Evolutionary conservation across 768 basidiomycete genomes (phyloP).

Genomic region (Xerocomellus intermedius): DNA sequence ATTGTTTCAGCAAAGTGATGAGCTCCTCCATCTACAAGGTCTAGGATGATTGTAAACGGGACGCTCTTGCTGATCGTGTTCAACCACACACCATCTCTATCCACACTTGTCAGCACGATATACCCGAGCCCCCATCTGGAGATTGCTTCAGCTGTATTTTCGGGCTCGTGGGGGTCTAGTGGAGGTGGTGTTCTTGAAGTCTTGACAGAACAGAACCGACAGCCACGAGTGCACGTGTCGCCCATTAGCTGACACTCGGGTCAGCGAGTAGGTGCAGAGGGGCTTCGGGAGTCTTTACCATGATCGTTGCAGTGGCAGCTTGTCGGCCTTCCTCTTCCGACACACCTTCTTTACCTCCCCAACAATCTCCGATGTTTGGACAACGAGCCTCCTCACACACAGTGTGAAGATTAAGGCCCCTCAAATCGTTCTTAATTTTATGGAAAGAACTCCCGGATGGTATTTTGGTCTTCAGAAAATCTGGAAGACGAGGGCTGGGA

Average conservation of each 20-base stretch:
- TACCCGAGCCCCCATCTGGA: slow-evolving; percentile 98
- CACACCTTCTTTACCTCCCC: slow-evolving; percentile 79
- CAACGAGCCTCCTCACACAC: slow-evolving; percentile 99
- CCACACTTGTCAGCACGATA: slow-evolving; percentile 95
- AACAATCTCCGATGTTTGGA: slow-evolving; percentile 99
- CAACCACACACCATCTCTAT: slow-evolving; percentile 78
- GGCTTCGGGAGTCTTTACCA: slow-evolving; percentile 53
- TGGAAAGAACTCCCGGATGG: slow-evolving; percentile 86
- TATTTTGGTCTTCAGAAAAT: slow-evolving; percentile 87
- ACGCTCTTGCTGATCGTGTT: background rate
- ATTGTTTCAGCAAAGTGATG: slow-evolving; percentile 96
- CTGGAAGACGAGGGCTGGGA: slow-evolving; percentile 78
- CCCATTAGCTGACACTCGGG: slow-evolving; percentile 79
- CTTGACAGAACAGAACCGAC: slow-evolving; percentile 96
- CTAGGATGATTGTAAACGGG: slow-evolving; percentile 40
- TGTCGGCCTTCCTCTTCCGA: slow-evolving; percentile 72
- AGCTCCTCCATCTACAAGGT: slow-evolving; percentile 89
- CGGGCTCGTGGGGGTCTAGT: slow-evolving; percentile 93
- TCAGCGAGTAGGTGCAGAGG: slow-evolving; percentile 5
- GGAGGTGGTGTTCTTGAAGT: slow-evolving; percentile 87
- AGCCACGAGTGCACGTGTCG: slow-evolving; percentile 97
- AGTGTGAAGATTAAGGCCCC: slow-evolving; percentile 89
- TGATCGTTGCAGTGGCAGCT: slow-evolving; percentile 95
- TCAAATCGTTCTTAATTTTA: slow-evolving; percentile 92
- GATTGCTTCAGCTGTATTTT: slow-evolving; percentile 97